Evolutionary conservation across 305 asterid species (phyloP), one percentile per base, ranked within the genome.

Genomic region (Solanum aculeatissimum): DNA sequence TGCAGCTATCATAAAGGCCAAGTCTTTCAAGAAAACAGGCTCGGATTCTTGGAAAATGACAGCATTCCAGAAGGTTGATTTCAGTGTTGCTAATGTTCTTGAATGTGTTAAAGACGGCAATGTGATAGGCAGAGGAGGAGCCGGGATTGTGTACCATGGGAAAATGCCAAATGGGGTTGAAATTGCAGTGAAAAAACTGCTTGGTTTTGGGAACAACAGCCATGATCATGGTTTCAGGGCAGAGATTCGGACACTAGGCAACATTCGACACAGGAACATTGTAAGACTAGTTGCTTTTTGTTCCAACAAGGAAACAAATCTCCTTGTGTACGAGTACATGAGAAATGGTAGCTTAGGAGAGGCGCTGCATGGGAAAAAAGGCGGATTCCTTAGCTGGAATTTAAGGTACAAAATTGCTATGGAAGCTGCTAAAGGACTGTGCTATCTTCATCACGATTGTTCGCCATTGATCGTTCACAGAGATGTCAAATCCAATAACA

Each of bases 21-120:
- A 90, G 86, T 88, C 95, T 29, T 94, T 94, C 97, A 94, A 88
- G 93, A 91, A 84, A 88, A 88, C 27, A 23, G 82, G 88, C 53
- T 81, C 96, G 9, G 82, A 81, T 13, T 85, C 98, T 4, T 97
- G 98, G 98, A 94, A 91, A 65, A 94, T 95, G 98, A 97, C 98
- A 2, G 86, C 96, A 40, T 97, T 97, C 87, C 98, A 91, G 68
- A 94, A 94, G 89, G 86, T 96, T 70, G 98, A 92, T 4, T 97
- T 95, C 91, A 66, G 92, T 1, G 94, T 92, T 9, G 83, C 93
- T 0, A 97, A 97, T 15, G 93, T 97, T 75, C 90, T 93, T 25
- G 98, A 97, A 85, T 94, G 98, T 55, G 92, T 94, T n/a, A 95
- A 95, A 83, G 99, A 97, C 4, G 98, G 99, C 15, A 97, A 95